These are phyloP conservation scores for Phaffomyces antillensis DNA, from an alignment of 805 yeast genomes.

Conservation along the genomic window DNA sequence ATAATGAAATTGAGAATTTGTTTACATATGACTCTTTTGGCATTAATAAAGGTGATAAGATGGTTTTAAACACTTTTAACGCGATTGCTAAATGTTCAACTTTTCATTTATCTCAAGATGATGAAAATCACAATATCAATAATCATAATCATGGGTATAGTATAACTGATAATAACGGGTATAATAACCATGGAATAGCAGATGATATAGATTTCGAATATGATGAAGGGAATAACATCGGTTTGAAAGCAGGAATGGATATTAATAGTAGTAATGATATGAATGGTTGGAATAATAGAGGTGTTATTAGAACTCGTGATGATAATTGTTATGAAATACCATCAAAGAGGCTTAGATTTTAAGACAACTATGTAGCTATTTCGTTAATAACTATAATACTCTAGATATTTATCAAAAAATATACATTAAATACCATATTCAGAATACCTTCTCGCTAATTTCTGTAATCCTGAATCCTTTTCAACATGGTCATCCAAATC, in stretches of 20 bases:
- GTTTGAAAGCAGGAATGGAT: background rate
- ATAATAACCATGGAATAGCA: slow-evolving; percentile 4
- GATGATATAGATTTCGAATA: background rate
- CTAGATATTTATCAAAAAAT: background rate
- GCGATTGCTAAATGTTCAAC: slow-evolving; percentile 28
- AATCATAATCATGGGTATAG: slow-evolving; percentile 4
- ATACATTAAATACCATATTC: slow-evolving; percentile 1
- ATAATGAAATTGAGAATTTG: slow-evolving; percentile 27
- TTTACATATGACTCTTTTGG: slow-evolving; percentile 33
- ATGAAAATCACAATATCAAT: slow-evolving; percentile 9
- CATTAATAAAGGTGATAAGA: slow-evolving; percentile 31
- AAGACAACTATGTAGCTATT: background rate
- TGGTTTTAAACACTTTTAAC: slow-evolving; percentile 30
- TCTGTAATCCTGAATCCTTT: slow-evolving; percentile 18
- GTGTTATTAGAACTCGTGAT: slow-evolving; percentile 14
- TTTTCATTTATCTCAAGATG: slow-evolving; percentile 5
- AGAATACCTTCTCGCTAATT: slow-evolving; percentile 22
- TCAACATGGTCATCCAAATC: slow-evolving; percentile 25
- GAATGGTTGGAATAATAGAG: slow-evolving; percentile 8
- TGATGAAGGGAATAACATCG: background rate
- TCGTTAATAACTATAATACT: no score
- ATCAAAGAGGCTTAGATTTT: slow-evolving; percentile 9
- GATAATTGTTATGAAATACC: slow-evolving; percentile 6
- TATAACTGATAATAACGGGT: background rate
- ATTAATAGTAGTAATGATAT: slow-evolving; percentile 7